Base-by-base conservation (phyloP, 345 rosid genomes). In the Camelina laxa region DNA sequence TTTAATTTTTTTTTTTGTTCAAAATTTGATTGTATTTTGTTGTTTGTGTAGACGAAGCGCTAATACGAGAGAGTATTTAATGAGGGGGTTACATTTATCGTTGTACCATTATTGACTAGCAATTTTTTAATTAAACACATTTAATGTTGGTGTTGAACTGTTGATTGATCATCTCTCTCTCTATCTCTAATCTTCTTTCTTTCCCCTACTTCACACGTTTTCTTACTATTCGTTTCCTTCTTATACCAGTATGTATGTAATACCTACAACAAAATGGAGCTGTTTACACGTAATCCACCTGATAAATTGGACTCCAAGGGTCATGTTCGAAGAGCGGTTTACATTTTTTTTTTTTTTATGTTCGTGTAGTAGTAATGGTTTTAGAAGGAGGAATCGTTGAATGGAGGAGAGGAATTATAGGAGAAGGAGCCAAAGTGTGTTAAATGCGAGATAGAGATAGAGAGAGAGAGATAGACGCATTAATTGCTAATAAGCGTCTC, bases 331-430 rank as follows among this genome's bases (percentile, higher is more conserved):
- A n/a, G n/a, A n/a, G n/a, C n/a, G n/a, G n/a, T n/a, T n/a, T n/a
- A n/a, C n/a, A n/a, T n/a, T n/a, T n/a, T n/a, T n/a, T n/a, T n/a
- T n/a, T n/a, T n/a, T n/a, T n/a, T n/a, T 19, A 14, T 19, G 19
- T 44, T 48, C 0, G 6, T 10, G 69, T 27, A 60, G 69, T 27
- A 60, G 79, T 60, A 67, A 75, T 45, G 57, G 59, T 27, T 56
- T 48, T 9, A 36, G 30, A 1, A 27, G 30, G 53, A 74, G 30
- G 73, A 35, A n/a, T 60, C 50, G 65, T 75, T 22, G 63, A 76
- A 56, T 70, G 75, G 80, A 64, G 27, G 67, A 39, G 80, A 66
- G 55, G 79, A 67, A 59, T 49, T 75, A 67, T 67, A 59, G 73
- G 67, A 57, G 67, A 70, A 58, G 15, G 54, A 64, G 71, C 80